A percentile compares a stretch with the other conserved stretches of the same genome.
phyloP scores from a whole-genome alignment of 495 filamentous ascomycete species.

The Penicillium goetzii region DNA sequence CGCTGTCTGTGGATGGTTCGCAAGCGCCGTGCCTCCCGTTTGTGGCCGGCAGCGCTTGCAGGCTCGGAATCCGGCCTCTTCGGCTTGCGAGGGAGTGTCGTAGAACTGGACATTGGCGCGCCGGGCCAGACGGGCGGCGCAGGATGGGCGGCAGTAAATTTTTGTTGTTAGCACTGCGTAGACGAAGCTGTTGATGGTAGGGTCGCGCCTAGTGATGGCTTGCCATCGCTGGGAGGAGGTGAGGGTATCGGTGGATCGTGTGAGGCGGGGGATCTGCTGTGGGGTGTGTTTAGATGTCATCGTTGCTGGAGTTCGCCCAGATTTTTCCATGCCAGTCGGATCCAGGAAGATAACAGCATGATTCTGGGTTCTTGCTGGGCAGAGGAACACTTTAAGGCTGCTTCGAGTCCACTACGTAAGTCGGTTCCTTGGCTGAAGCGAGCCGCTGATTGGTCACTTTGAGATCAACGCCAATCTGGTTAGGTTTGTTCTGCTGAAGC shows the following conservation, averaged over 20 bases:
- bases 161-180: constrained; percentile 65
- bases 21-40: constrained; percentile 35
- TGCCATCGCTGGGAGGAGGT: constrained; percentile 56
- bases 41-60: constrained; percentile 69
- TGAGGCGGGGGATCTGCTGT: constrained; percentile 36
- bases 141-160: constrained; percentile 67
- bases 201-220: constrained; percentile 57
- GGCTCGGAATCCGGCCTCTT: constrained; percentile 58
- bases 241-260: constrained; percentile 19
- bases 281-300: constrained; percentile 6
- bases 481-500: background rate
- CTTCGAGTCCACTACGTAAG: background rate
- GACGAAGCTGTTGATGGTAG: constrained; percentile 56
- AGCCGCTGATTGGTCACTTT: constrained; percentile 41
- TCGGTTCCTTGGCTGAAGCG: background rate
- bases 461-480: constrained; percentile 29
- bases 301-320: background rate
- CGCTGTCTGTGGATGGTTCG: constrained; percentile 44
- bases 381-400: background rate
- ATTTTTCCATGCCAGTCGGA: background rate
- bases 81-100: constrained; percentile 56
- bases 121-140: constrained; percentile 61
- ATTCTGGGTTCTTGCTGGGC: background rate
- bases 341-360: background rate
- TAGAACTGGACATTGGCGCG: constrained; percentile 65